A percentile compares a stretch with the other conserved stretches of the same genome.
Evolutionary conservation across 176 grass and related monocot genomes (phyloP).

Genomic region (Avena atlantica): DNA sequence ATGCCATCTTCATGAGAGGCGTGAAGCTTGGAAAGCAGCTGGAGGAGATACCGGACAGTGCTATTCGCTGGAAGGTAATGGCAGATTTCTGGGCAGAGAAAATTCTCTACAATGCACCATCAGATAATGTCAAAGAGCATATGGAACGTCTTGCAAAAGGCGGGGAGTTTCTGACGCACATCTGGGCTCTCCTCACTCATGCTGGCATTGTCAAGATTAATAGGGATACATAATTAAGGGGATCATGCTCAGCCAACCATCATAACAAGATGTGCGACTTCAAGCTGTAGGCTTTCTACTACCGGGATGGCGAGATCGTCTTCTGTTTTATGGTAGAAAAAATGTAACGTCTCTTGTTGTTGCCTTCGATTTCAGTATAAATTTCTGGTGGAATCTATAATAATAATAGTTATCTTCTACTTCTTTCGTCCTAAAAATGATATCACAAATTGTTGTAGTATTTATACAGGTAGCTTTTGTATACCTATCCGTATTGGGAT

Average conservation of each 20-base stretch:
- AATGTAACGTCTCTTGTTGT: too few relatives aligned
- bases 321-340: too few relatives aligned
- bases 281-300: too few relatives aligned
- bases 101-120: constrained; percentile 23
- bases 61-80: not conserved
- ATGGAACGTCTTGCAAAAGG: constrained; percentile 18
- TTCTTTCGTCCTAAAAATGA: too few relatives aligned
- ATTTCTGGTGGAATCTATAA: too few relatives aligned
- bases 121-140: not conserved
- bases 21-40: not conserved
- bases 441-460: too few relatives aligned
- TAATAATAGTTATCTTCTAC: too few relatives aligned
- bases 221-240: not conserved
- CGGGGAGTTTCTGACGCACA: constrained; percentile 8
- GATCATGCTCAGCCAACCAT: not conserved
- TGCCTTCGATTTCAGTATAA: too few relatives aligned
- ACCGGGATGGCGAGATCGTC: too few relatives aligned
- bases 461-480: too few relatives aligned
- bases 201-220: constrained; percentile 15
- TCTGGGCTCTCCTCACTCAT: constrained; percentile 24
- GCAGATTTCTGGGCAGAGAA: constrained; percentile 31
- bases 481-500: too few relatives aligned
- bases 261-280: too few relatives aligned
- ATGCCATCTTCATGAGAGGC: not conserved
- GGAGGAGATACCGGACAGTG: rapidly evolving